A percentile compares a stretch with the other conserved stretches of the same genome.
phyloP scores from a whole-genome alignment of 352 stramenopile genomes.

The Phytophthora sp. region DNA sequence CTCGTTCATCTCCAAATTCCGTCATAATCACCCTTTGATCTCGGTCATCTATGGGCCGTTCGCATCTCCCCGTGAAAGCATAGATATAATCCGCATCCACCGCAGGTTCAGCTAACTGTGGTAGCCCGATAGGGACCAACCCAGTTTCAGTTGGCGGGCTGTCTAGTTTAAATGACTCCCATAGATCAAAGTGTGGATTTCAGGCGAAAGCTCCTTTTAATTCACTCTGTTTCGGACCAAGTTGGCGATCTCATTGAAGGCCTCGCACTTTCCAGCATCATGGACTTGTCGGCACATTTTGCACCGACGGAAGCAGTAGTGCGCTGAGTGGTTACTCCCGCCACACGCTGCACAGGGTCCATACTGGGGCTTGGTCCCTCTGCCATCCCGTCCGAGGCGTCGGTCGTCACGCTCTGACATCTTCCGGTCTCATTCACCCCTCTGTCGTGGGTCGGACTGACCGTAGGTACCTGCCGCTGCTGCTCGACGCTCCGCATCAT shows the following conservation, averaged over 20 bases:
- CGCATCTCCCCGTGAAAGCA: not conserved
- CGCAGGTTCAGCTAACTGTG: slow-evolving; percentile 1
- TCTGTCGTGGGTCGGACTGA: not conserved
- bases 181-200: not conserved
- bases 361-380: not conserved
- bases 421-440: not conserved
- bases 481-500: not conserved
- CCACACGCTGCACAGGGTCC: not conserved
- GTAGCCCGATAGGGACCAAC: no score
- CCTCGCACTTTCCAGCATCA: no score
- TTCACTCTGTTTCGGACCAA: no score
- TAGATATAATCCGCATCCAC: not conserved
- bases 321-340: not conserved
- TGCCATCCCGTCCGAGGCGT: not conserved
- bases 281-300: not conserved
- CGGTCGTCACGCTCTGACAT: not conserved
- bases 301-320: not conserved
- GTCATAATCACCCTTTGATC: not conserved
- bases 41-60: not conserved
- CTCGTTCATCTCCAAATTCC: slow-evolving; percentile 6
- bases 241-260: no score
- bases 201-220: no score
- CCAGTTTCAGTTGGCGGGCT: slow-evolving; percentile 10
- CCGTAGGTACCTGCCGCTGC: not conserved
- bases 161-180: not conserved